A percentile compares a stretch with the other conserved stretches of the same genome.
Conservation (phyloP, 2,329 filamentous ascomycete genomes). For the Hypoxylon sp. region DNA sequence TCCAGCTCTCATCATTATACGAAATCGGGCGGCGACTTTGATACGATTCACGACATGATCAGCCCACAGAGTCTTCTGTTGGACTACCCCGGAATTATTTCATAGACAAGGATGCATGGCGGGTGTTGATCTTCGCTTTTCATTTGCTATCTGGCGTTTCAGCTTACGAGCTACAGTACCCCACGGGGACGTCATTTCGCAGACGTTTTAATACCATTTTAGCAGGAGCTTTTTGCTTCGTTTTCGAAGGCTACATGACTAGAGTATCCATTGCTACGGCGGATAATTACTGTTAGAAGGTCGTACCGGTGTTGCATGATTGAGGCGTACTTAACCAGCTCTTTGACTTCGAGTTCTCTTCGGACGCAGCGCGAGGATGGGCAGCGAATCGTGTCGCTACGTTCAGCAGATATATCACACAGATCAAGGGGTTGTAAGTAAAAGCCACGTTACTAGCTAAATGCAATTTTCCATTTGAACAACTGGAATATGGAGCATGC, state of each 20-base stretch:
- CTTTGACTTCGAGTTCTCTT: constrained; percentile 5
- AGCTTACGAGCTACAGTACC: not conserved
- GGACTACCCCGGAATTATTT: not conserved
- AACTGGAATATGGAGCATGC: not conserved
- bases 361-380: constrained; percentile 19
- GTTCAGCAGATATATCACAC: not conserved
- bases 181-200: not conserved
- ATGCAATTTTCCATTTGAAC: constrained; percentile 4
- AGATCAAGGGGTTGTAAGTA: not conserved
- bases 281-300: not conserved
- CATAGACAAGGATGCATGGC: constrained; percentile 18
- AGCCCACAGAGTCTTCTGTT: not conserved
- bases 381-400: constrained; percentile 6
- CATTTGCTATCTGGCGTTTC: constrained; percentile 4
- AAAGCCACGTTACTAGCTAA: constrained; percentile 1
- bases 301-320: constrained; percentile 8
- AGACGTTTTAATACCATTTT: constrained; percentile 10
- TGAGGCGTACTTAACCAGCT: not conserved
- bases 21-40: constrained; percentile 14
- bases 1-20: constrained; percentile 15
- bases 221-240: not conserved
- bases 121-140: constrained; percentile 7
- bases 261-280: not conserved
- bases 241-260: constrained; percentile 9
- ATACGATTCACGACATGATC: constrained; percentile 22